Conservation (phyloP, 2,329 filamentous ascomycete genomes). For the Cladosporium sp. region DNA sequence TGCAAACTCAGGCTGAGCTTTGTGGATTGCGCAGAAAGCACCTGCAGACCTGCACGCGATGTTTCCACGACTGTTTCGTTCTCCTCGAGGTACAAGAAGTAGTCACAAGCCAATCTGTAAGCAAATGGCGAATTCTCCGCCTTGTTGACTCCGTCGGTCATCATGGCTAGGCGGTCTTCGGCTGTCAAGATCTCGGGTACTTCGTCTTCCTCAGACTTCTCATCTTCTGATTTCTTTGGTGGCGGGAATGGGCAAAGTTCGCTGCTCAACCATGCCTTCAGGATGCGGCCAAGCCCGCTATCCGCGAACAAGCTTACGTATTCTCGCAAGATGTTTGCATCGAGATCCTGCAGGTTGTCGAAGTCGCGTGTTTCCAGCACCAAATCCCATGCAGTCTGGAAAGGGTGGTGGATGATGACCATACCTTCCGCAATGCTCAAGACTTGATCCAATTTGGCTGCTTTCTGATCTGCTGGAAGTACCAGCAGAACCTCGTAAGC, state of each 20-base stretch:
- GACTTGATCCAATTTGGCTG: constrained; percentile 69
- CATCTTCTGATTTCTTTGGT: constrained; percentile 40
- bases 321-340: constrained; percentile 73
- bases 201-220: constrained; percentile 37
- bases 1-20: constrained; percentile 70
- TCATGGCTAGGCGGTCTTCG: constrained; percentile 78
- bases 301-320: constrained; percentile 85
- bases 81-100: constrained; percentile 83
- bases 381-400: constrained; percentile 86
- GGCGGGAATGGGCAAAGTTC: constrained; percentile 82
- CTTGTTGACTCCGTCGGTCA: constrained; percentile 61
- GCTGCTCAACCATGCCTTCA: constrained; percentile 80
- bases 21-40: constrained; percentile 61
- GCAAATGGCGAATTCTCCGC: constrained; percentile 71
- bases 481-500: constrained; percentile 77
- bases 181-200: constrained; percentile 64
- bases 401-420: constrained; percentile 94
- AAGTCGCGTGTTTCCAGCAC: constrained; percentile 86
- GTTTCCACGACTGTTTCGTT: constrained; percentile 78
- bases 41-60: constrained; percentile 70
- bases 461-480: constrained; percentile 68
- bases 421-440: constrained; percentile 81
- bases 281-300: constrained; percentile 76
- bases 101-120: constrained; percentile 79
- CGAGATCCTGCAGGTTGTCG: constrained; percentile 73